These are phyloP conservation scores for Pisolithus tinctorius DNA, from an alignment of 768 basidiomycete species.

Conservation along the genomic window DNA sequence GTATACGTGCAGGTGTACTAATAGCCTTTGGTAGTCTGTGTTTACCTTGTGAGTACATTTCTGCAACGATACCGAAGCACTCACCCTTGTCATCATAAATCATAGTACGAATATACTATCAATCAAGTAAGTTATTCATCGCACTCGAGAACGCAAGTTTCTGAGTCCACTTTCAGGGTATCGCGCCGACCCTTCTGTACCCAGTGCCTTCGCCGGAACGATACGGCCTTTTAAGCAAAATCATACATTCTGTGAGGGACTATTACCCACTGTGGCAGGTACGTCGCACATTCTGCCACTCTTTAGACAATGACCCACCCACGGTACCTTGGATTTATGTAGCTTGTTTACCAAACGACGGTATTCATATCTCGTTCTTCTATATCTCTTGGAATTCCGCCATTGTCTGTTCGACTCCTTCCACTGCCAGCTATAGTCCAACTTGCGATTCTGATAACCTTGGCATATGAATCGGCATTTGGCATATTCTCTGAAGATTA, in stretches of 20 bases:
- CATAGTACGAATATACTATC: constrained; percentile 87
- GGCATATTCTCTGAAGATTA: constrained; percentile 51
- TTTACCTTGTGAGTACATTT: constrained; percentile 47
- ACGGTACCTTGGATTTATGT: constrained; percentile 1
- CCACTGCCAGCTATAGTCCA: constrained; percentile 75
- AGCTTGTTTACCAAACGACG: constrained; percentile 84
- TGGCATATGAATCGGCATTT: constrained; percentile 61
- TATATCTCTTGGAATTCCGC: constrained; percentile 76
- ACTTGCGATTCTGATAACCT: constrained; percentile 49
- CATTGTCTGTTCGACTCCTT: constrained; percentile 64
- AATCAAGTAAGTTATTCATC: constrained; percentile 53
- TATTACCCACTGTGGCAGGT: constrained; percentile 97
- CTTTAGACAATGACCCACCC: constrained; percentile 5
- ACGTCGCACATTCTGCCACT: constrained; percentile 14
- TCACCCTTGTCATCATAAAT: constrained; percentile 21
- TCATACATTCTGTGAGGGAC: constrained; percentile 82
- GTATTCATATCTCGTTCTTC: constrained; percentile 93
- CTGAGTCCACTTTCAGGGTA: constrained; percentile 44
- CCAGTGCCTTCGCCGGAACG: constrained; percentile 62
- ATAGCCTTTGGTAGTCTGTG: constrained; percentile 36
- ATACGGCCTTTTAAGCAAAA: constrained; percentile 58
- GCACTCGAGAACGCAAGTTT: neutral
- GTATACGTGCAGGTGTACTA: constrained; percentile 7
- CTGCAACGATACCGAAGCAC: neutral
- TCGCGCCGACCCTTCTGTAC: constrained; percentile 86